phyloP scores from a whole-genome alignment of 192 early-diverging fungal species.

The Pilobolus umbonatus region DNA sequence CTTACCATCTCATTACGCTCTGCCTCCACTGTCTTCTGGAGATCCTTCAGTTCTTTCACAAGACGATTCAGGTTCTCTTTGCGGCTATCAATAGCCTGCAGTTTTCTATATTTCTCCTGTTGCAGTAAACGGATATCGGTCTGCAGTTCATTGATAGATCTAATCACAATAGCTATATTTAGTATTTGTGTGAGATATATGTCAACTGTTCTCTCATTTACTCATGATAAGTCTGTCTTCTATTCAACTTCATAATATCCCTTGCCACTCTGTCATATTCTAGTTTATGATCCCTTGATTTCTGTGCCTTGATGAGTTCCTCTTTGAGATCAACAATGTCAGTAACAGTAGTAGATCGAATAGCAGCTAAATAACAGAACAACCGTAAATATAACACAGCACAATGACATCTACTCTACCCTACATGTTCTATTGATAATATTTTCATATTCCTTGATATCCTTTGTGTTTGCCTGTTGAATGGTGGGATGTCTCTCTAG shows the following conservation, averaged over 20 bases:
- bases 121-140: conserved; percentile 29
- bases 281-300: conserved; percentile 39
- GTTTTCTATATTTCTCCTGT: conserved; percentile 26
- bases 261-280: conserved; percentile 54
- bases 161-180: neutral
- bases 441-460: conserved; percentile 42
- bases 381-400: neutral
- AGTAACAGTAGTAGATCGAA: conserved; percentile 27
- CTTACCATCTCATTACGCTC: conserved; percentile 27
- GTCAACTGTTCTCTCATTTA: conserved; percentile 8
- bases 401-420: too few species aligned
- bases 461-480: conserved; percentile 48
- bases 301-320: conserved; percentile 39
- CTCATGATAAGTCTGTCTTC: conserved; percentile 27
- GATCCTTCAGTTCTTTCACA: conserved; percentile 16
- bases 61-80: conserved; percentile 25
- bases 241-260: conserved; percentile 39
- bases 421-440: conserved; percentile 29
- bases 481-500: conserved; percentile 45
- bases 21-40: conserved; percentile 28
- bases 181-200: neutral
- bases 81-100: conserved; percentile 13
- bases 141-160: conserved; percentile 26
- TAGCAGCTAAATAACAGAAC: conserved; percentile 18
- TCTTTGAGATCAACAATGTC: conserved; percentile 44